A percentile compares a stretch with the other conserved stretches of the same genome.
phyloP scores from a whole-genome alignment of 164 flowering plant genomes.

The Nymphaea thermarum region DNA sequence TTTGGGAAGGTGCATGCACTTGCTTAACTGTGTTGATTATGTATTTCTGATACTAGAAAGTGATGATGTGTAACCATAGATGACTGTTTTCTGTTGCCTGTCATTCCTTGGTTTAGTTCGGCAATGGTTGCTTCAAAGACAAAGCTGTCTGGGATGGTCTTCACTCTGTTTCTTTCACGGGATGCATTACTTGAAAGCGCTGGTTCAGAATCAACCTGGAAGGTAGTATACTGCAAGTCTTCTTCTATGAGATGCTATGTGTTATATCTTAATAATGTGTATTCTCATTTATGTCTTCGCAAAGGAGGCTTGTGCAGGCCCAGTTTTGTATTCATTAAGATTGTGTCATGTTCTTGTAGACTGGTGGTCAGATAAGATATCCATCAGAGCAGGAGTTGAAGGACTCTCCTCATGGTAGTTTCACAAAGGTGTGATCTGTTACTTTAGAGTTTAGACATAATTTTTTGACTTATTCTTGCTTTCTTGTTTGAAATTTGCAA shows the following conservation, averaged over 20 bases:
- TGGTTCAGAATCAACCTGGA: slow-evolving; percentile 42
- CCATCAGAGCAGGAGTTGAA: slow-evolving; percentile 34
- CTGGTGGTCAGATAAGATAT: slow-evolving; percentile 53
- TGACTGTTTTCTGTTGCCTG: neutral
- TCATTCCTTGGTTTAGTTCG: slow-evolving; percentile 17
- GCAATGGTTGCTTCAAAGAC: slow-evolving; percentile 75
- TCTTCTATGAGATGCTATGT: neutral
- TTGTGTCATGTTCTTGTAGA: slow-evolving; percentile 21
- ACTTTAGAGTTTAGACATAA: too few relatives aligned
- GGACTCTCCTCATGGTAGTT: slow-evolving; percentile 56
- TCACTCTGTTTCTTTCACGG: slow-evolving; percentile 36
- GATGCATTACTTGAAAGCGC: slow-evolving; percentile 38
- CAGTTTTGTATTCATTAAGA: too few relatives aligned
- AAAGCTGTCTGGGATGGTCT: slow-evolving; percentile 45
- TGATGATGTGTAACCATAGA: neutral
- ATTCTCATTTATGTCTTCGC: too few relatives aligned
- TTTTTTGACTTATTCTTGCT: neutral
- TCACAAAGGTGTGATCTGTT: slow-evolving; percentile 45
- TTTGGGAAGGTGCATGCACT: slow-evolving; percentile 47
- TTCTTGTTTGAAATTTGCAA: neutral
- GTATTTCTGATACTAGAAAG: neutral
- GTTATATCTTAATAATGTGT: neutral
- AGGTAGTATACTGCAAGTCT: slow-evolving; percentile 22
- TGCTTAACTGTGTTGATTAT: neutral
- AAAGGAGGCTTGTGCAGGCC: too few relatives aligned